Evolutionary conservation across 2,329 filamentous ascomycete genomes (phyloP).

Genomic region (Hypoxylon sp.): DNA sequence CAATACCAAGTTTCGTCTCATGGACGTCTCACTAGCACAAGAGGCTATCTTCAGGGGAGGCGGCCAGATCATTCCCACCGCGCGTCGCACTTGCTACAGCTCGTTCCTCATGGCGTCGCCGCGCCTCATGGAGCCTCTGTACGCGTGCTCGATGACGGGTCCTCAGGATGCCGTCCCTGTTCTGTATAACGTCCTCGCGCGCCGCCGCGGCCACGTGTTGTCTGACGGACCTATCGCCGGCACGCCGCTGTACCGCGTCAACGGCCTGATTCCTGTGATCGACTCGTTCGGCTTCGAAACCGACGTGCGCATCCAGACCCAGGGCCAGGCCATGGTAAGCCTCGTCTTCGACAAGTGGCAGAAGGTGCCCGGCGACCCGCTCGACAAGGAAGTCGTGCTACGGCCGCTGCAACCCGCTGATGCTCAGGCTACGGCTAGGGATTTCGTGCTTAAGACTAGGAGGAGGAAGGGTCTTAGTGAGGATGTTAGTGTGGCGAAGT

Average conservation of each 20-base stretch:
- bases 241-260: conserved; percentile 92
- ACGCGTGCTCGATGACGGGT: conserved; percentile 92
- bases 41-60: conserved; percentile 96
- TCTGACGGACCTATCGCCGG: conserved; percentile 95
- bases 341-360: conserved; percentile 97
- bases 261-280: conserved; percentile 93
- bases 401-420: conserved; percentile 88
- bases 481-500: conserved; percentile 95
- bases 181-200: conserved; percentile 91
- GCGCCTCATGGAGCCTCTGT: conserved; percentile 96
- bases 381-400: conserved; percentile 87
- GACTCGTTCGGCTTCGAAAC: conserved; percentile 99
- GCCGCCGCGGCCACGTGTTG: conserved; percentile 91
- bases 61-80: conserved; percentile 96
- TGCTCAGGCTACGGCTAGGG: conserved; percentile 89
- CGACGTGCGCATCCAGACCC: conserved; percentile 94
- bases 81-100: conserved; percentile 92
- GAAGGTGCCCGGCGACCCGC: conserved; percentile 93
- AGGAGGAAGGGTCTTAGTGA: conserved; percentile 93
- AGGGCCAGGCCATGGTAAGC: conserved; percentile 90
- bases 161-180: conserved; percentile 90
- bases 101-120: conserved; percentile 98
- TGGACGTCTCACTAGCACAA: conserved; percentile 86
- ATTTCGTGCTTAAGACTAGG: conserved; percentile 97
- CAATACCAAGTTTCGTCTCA: conserved; percentile 97